phyloP scores from a whole-genome alignment of 441 rosid genomes.

The Kokia cookei region DNA sequence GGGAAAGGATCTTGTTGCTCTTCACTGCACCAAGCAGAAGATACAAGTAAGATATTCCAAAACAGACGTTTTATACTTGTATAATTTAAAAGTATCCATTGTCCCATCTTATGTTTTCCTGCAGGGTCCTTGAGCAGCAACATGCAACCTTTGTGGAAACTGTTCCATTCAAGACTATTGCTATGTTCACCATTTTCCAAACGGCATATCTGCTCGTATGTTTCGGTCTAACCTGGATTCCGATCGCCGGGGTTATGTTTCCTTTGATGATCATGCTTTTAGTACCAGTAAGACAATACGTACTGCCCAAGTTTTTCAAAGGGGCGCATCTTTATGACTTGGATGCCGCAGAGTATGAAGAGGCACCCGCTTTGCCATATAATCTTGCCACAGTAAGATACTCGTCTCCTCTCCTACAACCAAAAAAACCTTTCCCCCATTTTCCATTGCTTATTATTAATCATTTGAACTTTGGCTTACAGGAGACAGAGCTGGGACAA shows the following conservation, averaged over 20 bases:
- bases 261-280: conserved; percentile 91
- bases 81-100: not conserved
- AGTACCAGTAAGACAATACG: conserved; percentile 78
- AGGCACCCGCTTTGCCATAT: conserved; percentile 85
- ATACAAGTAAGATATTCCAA: conserved; percentile 42
- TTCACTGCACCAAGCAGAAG: conserved; percentile 62
- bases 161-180: conserved; percentile 87
- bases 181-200: conserved; percentile 68
- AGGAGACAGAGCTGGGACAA: conserved; percentile 71
- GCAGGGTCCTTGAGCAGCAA: conserved; percentile 86
- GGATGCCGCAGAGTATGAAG: conserved; percentile 90
- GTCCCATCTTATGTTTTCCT: not conserved
- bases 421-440: not conserved
- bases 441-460: not conserved
- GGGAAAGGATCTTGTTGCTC: conserved; percentile 60
- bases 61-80: not conserved
- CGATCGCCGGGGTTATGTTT: conserved; percentile 89
- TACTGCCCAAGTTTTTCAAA: conserved; percentile 84
- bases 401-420: not conserved
- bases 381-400: conserved; percentile 59
- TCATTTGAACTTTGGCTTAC: not conserved
- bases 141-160: conserved; percentile 91
- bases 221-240: conserved; percentile 91
- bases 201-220: conserved; percentile 63
- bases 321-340: conserved; percentile 79